phyloP scores from a whole-genome alignment of 345 rosid genomes.

The Hypericum perforatum region DNA sequence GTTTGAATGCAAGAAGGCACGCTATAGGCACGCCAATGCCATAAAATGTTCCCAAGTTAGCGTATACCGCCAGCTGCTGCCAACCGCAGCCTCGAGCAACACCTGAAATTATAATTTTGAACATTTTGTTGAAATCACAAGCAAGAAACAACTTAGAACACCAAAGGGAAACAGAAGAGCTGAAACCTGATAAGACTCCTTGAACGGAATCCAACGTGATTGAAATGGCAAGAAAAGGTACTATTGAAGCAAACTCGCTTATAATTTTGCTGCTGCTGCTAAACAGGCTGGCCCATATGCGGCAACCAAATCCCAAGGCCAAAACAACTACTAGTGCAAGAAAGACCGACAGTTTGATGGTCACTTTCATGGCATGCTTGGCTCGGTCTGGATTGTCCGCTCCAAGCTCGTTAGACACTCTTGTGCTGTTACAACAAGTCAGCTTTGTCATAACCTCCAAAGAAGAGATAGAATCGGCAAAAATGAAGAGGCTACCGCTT shows the following conservation, averaged over 20 bases:
- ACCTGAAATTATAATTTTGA: conserved; percentile 31
- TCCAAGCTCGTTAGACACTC: conserved; percentile 76
- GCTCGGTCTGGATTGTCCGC: conserved; percentile 39
- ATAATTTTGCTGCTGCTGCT: conserved; percentile 31
- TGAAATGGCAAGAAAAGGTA: conserved; percentile 45
- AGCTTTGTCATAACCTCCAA: not conserved
- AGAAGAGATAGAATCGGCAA: too few species aligned
- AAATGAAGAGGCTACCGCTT: too few species aligned
- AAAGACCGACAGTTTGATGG: conserved; percentile 39
- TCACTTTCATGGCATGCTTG: conserved; percentile 38
- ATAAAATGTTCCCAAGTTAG: conserved; percentile 48
- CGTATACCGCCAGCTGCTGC: conserved; percentile 47
- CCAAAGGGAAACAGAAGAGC: not conserved
- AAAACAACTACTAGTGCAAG: conserved; percentile 40
- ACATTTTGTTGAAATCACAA: not conserved
- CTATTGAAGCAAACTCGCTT: conserved; percentile 39
- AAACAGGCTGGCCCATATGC: conserved; percentile 53
- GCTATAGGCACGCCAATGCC: conserved; percentile 43
- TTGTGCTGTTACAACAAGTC: conserved; percentile 38
- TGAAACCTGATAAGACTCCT: conserved; percentile 56
- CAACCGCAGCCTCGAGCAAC: conserved; percentile 75
- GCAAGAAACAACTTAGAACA: not conserved
- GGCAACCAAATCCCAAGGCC: conserved; percentile 37
- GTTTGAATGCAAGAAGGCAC: conserved; percentile 41
- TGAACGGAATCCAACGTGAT: conserved; percentile 50